A percentile compares a stretch with the other conserved stretches of the same genome.
Conservation (phyloP, 805 yeast species). For the Metschnikowia continentalis region DNA sequence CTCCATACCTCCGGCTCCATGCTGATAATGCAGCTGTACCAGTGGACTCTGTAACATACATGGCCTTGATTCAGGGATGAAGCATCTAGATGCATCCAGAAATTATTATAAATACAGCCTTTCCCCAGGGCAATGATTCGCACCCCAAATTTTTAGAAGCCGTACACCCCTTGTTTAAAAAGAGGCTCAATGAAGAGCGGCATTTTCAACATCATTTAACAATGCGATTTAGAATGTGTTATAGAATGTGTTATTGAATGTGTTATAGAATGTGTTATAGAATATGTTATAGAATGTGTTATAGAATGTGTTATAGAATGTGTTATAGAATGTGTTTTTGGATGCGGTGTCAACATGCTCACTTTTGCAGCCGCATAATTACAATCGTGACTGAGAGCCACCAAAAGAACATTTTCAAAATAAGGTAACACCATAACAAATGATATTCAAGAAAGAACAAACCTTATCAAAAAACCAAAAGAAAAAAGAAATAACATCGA, state of each 20-base stretch:
- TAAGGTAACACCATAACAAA: too few relatives aligned
- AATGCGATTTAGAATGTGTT: too few relatives aligned
- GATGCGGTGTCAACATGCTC: neutral
- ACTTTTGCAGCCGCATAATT: neutral
- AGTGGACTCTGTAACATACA: neutral
- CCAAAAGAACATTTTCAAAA: too few relatives aligned
- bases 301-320: too few relatives aligned
- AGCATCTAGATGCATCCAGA: neutral
- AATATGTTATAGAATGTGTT: too few relatives aligned
- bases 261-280: too few relatives aligned
- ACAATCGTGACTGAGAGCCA: too few relatives aligned
- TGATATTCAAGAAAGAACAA: too few relatives aligned
- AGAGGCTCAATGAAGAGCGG: neutral
- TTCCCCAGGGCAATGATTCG: neutral
- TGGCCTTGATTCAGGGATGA: neutral
- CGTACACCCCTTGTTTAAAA: neutral
- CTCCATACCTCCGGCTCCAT: neutral
- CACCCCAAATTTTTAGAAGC: neutral
- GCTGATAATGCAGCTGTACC: neutral
- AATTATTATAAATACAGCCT: neutral
- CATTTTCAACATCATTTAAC: too few relatives aligned
- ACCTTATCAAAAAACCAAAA: too few relatives aligned
- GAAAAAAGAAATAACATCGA: neutral
- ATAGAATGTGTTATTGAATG: too few relatives aligned
- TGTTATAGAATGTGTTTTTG: neutral